These are phyloP conservation scores for Gardenia jasminoides DNA, from an alignment of 257 asterid species.

Conservation along the genomic window DNA sequence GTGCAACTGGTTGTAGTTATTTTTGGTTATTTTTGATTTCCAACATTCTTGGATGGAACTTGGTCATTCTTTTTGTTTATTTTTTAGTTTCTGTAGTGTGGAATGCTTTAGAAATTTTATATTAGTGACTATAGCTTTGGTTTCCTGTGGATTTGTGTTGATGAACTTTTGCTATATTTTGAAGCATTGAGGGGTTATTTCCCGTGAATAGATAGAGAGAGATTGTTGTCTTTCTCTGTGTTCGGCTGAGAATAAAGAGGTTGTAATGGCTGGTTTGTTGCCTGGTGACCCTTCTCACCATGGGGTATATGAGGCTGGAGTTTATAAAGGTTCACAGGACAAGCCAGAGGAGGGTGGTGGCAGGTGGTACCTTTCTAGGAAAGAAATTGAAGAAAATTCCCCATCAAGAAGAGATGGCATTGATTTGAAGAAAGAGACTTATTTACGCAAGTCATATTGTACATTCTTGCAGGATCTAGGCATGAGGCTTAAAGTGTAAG, in stretches of 20 bases:
- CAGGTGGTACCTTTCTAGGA: conserved; percentile 74
- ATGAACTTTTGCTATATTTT: conserved; percentile 25
- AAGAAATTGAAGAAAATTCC: conserved; percentile 86
- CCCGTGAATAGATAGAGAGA: conserved; percentile 25
- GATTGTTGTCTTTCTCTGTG: conserved; percentile 17
- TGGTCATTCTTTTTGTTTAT: background rate
- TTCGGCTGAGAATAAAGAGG: conserved; percentile 34
- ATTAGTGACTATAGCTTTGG: background rate
- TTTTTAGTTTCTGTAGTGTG: background rate
- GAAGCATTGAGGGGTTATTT: conserved; percentile 24
- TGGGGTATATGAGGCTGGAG: conserved; percentile 61
- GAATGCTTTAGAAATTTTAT: background rate
- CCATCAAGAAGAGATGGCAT: conserved; percentile 81
- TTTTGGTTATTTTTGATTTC: background rate
- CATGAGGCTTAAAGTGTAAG: conserved; percentile 95
- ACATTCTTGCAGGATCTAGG: conserved; percentile 84
- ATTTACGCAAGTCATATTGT: conserved; percentile 79
- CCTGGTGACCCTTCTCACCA: conserved; percentile 67
- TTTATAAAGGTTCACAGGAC: conserved; percentile 51
- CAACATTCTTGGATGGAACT: background rate
- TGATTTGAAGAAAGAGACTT: conserved; percentile 83
- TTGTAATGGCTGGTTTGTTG: conserved; percentile 56
- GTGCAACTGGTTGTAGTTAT: background rate
- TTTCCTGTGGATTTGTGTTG: background rate
- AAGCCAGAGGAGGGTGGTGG: conserved; percentile 62